Base-by-base conservation (phyloP, 2,329 filamentous ascomycete species). In the Incumbomyces lentus region DNA sequence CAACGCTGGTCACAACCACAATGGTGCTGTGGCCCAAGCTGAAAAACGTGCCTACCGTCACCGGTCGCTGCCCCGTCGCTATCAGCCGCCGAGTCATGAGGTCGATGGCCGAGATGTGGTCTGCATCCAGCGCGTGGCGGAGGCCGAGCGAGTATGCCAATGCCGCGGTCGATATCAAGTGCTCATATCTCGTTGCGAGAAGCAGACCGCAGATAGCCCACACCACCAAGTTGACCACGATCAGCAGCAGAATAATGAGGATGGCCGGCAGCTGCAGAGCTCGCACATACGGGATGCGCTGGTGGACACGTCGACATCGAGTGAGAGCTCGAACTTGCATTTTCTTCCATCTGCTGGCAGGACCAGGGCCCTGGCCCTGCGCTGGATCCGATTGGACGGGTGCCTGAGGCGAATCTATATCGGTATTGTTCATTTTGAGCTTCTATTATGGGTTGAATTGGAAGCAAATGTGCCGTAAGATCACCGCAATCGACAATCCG, bases 51-150 rank as follows among this genome's bases (percentile, higher is more conserved):
- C 90, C 92, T 1, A 96, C 90, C 0, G 89, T 90, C 10, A 93
- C 88, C 1, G 90, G 89, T 1, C 79, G 78, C 60, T 92, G 86
- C 14, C 87, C 88, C 0, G 85, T 78, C 0, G 89, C 89, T 32
- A 96, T 79, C 18, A 96, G 77, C 6, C 90, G 81, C 2, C 92
- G 77, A 1, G 92, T 96, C 82, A 93, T 94, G 32, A 96, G 76
- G 65, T 96, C 90, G 58, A 96, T 98, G 52, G 89, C 90, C 57
- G 78, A 80, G 53, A 86, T 86, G 61, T 96, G 92, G 65, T 96
- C 90, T n/a, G 90, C 92, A 60, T 96, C 92, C 37, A 96, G 78
- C n/a, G 90, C 90, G 70, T 96, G 90, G 35, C 90, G 83, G 11
- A 96, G 75, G 2, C 90, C 90, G 10, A 96, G 76, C 0, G 86